Percentiles rank a stretch among this genome's conserved stretches.
These are phyloP conservation scores for Thalassiosira livingstoniorum DNA, from an alignment of 352 stramenopile genomes.

Conservation along the genomic window DNA sequence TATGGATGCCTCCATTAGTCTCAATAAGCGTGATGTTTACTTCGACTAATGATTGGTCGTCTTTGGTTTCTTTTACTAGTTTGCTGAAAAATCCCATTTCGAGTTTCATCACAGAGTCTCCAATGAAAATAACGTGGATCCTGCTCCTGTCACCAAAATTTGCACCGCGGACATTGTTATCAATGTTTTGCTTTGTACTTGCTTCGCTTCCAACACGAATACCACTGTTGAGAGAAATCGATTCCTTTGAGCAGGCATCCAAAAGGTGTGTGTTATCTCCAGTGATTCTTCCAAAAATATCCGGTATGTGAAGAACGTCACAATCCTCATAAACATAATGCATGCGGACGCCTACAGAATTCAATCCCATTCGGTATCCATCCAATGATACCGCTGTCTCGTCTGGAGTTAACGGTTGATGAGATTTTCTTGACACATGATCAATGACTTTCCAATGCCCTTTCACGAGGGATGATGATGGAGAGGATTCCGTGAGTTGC, in stretches of 20 bases:
- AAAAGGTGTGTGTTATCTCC: slow-evolving; percentile 22
- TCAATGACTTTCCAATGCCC: slow-evolving; percentile 72
- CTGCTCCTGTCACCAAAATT: background rate
- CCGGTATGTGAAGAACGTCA: slow-evolving; percentile 55
- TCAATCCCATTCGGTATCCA: slow-evolving; percentile 68
- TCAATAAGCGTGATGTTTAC: slow-evolving; percentile 53
- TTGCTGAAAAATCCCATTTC: slow-evolving; percentile 61
- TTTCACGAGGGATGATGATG: slow-evolving; percentile 31
- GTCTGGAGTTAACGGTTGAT: slow-evolving; percentile 45
- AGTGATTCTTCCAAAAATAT: slow-evolving; percentile 36
- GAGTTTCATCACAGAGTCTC: slow-evolving; percentile 73
- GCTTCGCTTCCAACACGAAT: background rate
- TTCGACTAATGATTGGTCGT: background rate
- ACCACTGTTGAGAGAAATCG: slow-evolving; percentile 17
- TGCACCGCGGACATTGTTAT: background rate
- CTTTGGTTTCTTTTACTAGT: slow-evolving; percentile 25
- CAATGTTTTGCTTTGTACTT: slow-evolving; percentile 3
- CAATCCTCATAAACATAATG: slow-evolving; percentile 60
- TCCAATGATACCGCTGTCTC: slow-evolving; percentile 57
- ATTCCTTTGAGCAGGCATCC: slow-evolving; percentile 31
- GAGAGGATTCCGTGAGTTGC: slow-evolving; percentile 48
- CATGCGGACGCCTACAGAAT: slow-evolving; percentile 73
- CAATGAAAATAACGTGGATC: slow-evolving; percentile 77
- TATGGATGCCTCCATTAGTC: slow-evolving; percentile 53
- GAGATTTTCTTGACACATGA: slow-evolving; percentile 43